phyloP scores from a whole-genome alignment of 2,329 filamentous ascomycete genomes.

The Juglanconis oblonga region DNA sequence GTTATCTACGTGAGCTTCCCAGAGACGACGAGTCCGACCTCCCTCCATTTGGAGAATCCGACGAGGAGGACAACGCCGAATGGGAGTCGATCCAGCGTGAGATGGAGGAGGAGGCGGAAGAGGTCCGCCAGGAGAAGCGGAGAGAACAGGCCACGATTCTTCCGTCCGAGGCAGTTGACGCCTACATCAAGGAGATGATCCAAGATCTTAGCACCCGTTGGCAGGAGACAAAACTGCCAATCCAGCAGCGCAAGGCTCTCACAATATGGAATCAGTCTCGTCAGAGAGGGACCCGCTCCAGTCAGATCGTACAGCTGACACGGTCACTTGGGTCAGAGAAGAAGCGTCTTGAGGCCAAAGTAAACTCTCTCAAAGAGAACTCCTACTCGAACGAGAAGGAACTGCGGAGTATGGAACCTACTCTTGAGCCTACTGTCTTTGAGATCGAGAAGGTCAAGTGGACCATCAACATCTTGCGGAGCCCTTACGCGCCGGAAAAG shows the following conservation, averaged over 20 bases:
- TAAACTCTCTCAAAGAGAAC: constrained; percentile 47
- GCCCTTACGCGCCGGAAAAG: constrained; percentile 37
- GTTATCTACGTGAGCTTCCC: constrained; percentile 31
- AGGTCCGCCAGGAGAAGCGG: constrained; percentile 25
- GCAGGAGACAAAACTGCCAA: constrained; percentile 56
- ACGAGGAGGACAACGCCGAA: constrained; percentile 39
- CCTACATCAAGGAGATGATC: constrained; percentile 53
- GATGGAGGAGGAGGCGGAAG: constrained; percentile 54
- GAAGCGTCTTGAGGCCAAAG: constrained; percentile 53
- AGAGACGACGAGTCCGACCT: constrained; percentile 36
- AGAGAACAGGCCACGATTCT: constrained; percentile 12
- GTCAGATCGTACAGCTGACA: constrained; percentile 43
- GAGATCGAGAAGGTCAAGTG: constrained; percentile 54
- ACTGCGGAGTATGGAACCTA: constrained; percentile 44
- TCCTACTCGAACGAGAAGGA: constrained; percentile 52
- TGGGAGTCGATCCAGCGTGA: constrained; percentile 41
- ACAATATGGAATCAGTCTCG: constrained; percentile 59
- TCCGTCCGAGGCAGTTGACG: constrained; percentile 47
- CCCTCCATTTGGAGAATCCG: constrained; percentile 55
- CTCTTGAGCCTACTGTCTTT: constrained; percentile 46
- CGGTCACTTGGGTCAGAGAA: constrained; percentile 40
- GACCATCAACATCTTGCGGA: constrained; percentile 45
- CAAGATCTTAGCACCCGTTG: constrained; percentile 50
- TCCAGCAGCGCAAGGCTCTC: constrained; percentile 54
- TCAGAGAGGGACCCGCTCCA: constrained; percentile 35